A percentile compares a stretch with the other conserved stretches of the same genome.
Evolutionary conservation across 164 flowering plant species (phyloP).

Genomic region (Santalum album): DNA sequence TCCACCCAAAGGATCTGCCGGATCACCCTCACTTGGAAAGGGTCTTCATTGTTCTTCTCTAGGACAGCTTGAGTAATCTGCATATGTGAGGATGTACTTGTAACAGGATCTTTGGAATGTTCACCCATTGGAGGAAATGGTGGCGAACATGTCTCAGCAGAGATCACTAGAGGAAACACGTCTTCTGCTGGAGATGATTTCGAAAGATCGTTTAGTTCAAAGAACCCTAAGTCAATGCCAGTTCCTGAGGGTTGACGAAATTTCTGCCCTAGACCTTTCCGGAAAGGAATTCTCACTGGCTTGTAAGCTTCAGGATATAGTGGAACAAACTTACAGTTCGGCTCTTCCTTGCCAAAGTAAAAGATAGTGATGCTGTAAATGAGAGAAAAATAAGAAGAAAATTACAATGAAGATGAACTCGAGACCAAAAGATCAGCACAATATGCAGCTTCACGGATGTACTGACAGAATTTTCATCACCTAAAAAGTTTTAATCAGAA

Average conservation of each 20-base stretch:
- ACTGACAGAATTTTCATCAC: too few species aligned
- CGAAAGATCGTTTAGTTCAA: constrained; percentile 60
- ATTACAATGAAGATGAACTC: too few species aligned
- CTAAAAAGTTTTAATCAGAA: too few species aligned
- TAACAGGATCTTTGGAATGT: constrained; percentile 19
- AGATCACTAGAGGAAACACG: constrained; percentile 77
- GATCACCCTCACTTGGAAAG: constrained; percentile 53
- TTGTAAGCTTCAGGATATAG: constrained; percentile 45
- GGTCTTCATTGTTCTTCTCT: constrained; percentile 40
- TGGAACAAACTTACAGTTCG: constrained; percentile 47
- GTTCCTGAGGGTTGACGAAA: constrained; percentile 75
- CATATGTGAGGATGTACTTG: constrained; percentile 27
- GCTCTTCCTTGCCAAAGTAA: constrained; percentile 82
- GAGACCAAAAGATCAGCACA: too few species aligned
- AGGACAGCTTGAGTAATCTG: constrained; percentile 81
- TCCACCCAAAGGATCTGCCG: constrained; percentile 73
- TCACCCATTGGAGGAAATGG: constrained; percentile 19
- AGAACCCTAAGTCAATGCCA: constrained; percentile 74
- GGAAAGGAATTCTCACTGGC: constrained; percentile 52
- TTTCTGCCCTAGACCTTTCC: constrained; percentile 61
- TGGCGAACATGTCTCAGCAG: constrained; percentile 60
- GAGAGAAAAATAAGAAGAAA: not conserved
- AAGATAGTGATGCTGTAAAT: constrained; percentile 66
- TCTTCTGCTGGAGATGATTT: constrained; percentile 60
- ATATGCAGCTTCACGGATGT: too few species aligned